Base-by-base conservation (phyloP, 768 basidiomycete genomes). In the Tephrocybe sp. region DNA sequence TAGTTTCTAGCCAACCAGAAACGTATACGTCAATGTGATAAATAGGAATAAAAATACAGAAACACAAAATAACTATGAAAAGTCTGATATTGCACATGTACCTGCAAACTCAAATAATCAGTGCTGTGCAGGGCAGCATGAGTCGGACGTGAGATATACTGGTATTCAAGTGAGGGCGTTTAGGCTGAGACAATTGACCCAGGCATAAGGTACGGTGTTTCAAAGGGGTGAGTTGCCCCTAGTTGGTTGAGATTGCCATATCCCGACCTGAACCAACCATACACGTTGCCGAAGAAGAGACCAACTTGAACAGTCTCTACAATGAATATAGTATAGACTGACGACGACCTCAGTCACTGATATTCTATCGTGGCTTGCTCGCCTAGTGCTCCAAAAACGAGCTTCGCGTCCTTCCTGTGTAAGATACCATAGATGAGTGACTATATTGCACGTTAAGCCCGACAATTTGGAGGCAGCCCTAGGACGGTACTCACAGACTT, bases 251-350 rank as follows among this genome's bases (percentile, higher is more conserved):
- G 34, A 44, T 68, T 52, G 15, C 67, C 67, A 45, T 59, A 70
- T 15, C 62, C 62, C 4, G 34, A 36, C 2, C 60, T 64, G 38
- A 67, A 69, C 17, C 64, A 58, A 25, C 48, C n/a, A 41, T 61
- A 66, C 1, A 62, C 60, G 32, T 72, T 68, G 38, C 33, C 54
- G 5, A 62, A 61, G 18, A 55, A 60, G 42, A 72, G 51, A 4
- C 63, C 26, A 0, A 69, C 67, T 47, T 72, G 70, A 7, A 63
- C 42, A 14, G 68, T 30, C 41, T 69, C 69, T 21, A 69, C 12
- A 6, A 57, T 17, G 18, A 67, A 59, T 8, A 65, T 43, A 4
- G 46, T 21, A 44, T 67, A 65, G 11, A 70, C 66, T 10, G 8
- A 18, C 12, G 23, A 11, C 40, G 25, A 23, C 21, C n/a, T 25